Conservation (phyloP, 176 grass and related monocot genomes). For the Themeda triandra region DNA sequence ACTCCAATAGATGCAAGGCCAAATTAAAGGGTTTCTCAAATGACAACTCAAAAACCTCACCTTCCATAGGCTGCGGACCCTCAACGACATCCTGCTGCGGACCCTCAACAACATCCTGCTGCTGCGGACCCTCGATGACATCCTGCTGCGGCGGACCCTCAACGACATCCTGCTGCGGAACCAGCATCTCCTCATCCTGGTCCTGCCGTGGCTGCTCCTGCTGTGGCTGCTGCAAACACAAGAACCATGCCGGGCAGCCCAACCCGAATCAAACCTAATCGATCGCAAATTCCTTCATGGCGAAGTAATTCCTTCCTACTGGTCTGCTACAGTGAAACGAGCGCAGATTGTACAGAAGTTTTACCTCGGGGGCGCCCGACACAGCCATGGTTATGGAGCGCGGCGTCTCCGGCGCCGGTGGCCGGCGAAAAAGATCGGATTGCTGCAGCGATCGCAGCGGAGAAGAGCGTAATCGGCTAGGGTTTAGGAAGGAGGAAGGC, state of each 20-base stretch:
- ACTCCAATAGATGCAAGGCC: not conserved
- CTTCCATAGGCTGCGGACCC: constrained; percentile 65
- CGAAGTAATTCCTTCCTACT: not conserved
- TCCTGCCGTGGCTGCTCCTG: constrained; percentile 42
- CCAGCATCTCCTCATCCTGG: constrained; percentile 62
- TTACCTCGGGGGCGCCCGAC: constrained; percentile 50
- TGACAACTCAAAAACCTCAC: constrained; percentile 21
- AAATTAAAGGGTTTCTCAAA: not conserved
- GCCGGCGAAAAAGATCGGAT: not conserved
- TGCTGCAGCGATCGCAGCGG: constrained; percentile 16
- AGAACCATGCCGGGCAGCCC: not conserved
- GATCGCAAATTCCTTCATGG: not conserved
- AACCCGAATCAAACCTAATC: not conserved
- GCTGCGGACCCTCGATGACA: constrained; percentile 32
- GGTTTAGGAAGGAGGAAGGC: constrained; percentile 33
- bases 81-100: not conserved
- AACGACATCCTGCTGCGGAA: constrained; percentile 39
- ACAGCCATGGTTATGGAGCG: constrained; percentile 46
- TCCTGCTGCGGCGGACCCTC: constrained; percentile 49
- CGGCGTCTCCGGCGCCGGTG: not conserved
- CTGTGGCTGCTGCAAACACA: constrained; percentile 32
- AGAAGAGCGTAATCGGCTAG: constrained; percentile 19
- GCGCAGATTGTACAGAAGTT: not conserved
- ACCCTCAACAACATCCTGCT: constrained; percentile 24
- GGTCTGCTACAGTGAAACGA: not conserved